A percentile compares a stretch with the other conserved stretches of the same genome.
These are phyloP conservation scores for Cyclotella baltica DNA, from an alignment of 108 stramenopile genomes.

Conservation along the genomic window DNA sequence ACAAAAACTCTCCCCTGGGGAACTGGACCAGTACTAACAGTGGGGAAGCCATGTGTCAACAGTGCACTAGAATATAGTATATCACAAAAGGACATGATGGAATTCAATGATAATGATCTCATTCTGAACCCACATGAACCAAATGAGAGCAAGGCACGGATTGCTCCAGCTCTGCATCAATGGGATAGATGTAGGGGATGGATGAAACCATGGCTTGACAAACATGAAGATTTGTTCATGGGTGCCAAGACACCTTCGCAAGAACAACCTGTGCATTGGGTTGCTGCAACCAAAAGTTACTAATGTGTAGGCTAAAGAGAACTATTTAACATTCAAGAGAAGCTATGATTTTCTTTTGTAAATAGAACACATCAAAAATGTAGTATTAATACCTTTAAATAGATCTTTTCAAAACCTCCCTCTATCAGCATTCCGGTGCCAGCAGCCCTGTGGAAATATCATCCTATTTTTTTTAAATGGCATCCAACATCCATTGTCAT, in stretches of 20 bases:
- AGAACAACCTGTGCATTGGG: constrained; percentile 30
- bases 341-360: too few species aligned
- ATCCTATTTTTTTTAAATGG: too few species aligned
- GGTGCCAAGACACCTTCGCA: constrained; percentile 7
- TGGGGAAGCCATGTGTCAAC: constrained; percentile 52
- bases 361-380: too few species aligned
- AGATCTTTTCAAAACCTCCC: too few species aligned
- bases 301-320: too few species aligned
- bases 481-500: too few species aligned
- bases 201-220: constrained; percentile 42
- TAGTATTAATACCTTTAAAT: too few species aligned
- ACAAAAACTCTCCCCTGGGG: constrained; percentile 54
- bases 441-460: too few species aligned
- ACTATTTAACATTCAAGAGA: too few species aligned
- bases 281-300: too few species aligned
- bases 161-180: constrained; percentile 53
- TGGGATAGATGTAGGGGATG: constrained; percentile 50
- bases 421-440: too few species aligned
- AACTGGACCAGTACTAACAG: constrained; percentile 53
- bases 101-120: constrained; percentile 27
- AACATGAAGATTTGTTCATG: constrained; percentile 34
- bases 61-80: not conserved
- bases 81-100: constrained; percentile 49
- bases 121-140: constrained; percentile 51
- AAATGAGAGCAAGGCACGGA: constrained; percentile 20